Base-by-base conservation (phyloP, 352 stramenopile species). In the Lagenidium giganteum region DNA sequence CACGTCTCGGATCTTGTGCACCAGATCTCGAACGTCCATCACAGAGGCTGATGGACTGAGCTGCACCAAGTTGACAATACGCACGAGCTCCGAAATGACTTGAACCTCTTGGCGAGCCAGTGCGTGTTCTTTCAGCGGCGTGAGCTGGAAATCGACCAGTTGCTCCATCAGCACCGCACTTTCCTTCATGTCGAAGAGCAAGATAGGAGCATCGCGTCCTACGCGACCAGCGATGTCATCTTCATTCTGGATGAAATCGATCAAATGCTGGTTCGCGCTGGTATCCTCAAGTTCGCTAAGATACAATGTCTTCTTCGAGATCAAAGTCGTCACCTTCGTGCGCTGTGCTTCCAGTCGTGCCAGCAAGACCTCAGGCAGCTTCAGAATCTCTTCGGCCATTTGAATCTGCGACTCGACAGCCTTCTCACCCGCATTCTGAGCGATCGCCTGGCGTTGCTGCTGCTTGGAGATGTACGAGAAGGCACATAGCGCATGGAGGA, bases 131-230 rank as follows among this genome's bases (percentile, higher is more conserved):
- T 82, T 54, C 23, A 95, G 45, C 16, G 80, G 80, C 22, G 76
- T 86, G 6, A 95, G 48, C 38, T 95, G 83, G 35, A 93, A 85
- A 5, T 70, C 67, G 7, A 95, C 80, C 20, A 93, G 60, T 8
- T 72, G 57, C 29, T 84, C 60, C 45, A 90, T 72, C 7, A 93
- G 44, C 24, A 50, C 16, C 4, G 75, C 65, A 43, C 70, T 86
- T 30, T 88, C 72, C 33, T 83, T 80, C 68, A 88, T 82, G 32
- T 90, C 75, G 24, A 93, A 89, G 11, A 93, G 51, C 57, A 93
- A 38, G 38, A 93, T 87, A 6, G 80, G 80, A 12, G 73, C 76
- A 55, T 92, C 76, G 3, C 55, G 55, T n/a, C 55, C 55, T 0
- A 59, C 44, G 27, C 55, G 55, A 21, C 49, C 45, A 22, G 29